Percentiles rank a stretch among this genome's conserved stretches.
Conservation (phyloP, 192 early-diverging fungal genomes). For the Backusella luteola region DNA sequence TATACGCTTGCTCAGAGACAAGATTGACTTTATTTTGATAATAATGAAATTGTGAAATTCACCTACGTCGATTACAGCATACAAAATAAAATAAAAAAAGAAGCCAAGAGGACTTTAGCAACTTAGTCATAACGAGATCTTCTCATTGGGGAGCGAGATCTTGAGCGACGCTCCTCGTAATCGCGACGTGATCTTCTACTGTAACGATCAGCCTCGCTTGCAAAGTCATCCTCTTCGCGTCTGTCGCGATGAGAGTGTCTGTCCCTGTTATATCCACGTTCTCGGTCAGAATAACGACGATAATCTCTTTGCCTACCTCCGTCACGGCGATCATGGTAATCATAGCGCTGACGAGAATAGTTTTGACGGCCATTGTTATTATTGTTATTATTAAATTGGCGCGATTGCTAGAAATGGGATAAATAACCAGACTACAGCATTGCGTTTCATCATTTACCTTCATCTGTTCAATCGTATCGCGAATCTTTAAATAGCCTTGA, state of each 20-base stretch:
- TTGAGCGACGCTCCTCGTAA: constrained; percentile 31
- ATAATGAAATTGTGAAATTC: neutral
- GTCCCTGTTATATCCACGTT: constrained; percentile 34
- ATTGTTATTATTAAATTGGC: constrained; percentile 1
- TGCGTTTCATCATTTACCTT: constrained; percentile 31
- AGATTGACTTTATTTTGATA: neutral
- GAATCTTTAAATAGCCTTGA: constrained; percentile 75
- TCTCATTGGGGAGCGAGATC: constrained; percentile 33
- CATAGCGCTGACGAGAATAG: constrained; percentile 35
- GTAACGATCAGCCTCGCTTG: constrained; percentile 44
- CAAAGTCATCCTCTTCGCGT: constrained; percentile 47
- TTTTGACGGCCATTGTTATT: constrained; percentile 19
- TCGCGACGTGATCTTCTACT: constrained; percentile 36
- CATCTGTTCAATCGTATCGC: constrained; percentile 70
- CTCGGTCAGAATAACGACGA: constrained; percentile 34
- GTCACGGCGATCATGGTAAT: constrained; percentile 39
- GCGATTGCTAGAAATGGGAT: neutral
- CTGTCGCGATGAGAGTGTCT: constrained; percentile 45
- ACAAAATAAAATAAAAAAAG: neutral
- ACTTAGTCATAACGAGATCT: constrained; percentile 24
- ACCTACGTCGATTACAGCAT: neutral
- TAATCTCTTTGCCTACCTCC: constrained; percentile 39
- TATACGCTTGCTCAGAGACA: neutral
- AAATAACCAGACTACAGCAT: neutral
- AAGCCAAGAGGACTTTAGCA: neutral